These are phyloP conservation scores for Nitzschia palea DNA, from an alignment of 108 stramenopile genomes.

Conservation along the genomic window DNA sequence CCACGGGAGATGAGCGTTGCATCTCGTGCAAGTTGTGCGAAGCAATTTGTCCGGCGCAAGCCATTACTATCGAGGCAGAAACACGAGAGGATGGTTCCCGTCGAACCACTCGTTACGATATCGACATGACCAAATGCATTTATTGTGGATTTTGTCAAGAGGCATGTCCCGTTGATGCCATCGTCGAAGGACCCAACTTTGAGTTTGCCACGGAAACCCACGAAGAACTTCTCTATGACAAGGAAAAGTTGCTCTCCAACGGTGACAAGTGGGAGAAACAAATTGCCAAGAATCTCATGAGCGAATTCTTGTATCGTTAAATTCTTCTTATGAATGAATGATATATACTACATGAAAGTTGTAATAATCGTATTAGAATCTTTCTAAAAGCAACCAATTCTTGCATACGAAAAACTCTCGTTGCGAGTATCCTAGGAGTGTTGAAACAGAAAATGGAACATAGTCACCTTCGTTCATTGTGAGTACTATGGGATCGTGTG, in stretches of 20 bases:
- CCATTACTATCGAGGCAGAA: constrained; percentile 99
- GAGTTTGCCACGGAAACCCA: constrained; percentile 99
- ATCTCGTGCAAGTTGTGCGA: constrained; percentile 99
- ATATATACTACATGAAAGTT: too few relatives aligned
- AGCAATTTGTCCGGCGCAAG: constrained; percentile 99
- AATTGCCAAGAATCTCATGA: constrained; percentile 96
- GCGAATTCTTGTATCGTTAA: constrained; percentile 95
- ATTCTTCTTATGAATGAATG: too few relatives aligned
- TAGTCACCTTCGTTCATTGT: too few relatives aligned
- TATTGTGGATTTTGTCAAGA: constrained; percentile 99
- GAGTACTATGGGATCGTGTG: too few relatives aligned
- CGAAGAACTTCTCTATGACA: constrained; percentile 98
- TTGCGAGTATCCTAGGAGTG: too few relatives aligned
- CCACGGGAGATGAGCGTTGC: constrained; percentile 98
- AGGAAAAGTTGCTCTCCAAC: constrained; percentile 98
- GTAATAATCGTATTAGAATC: too few relatives aligned
- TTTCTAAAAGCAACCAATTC: too few relatives aligned
- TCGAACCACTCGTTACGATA: constrained; percentile 98
- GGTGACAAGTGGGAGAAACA: constrained; percentile 99
- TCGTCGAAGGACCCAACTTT: constrained; percentile 99
- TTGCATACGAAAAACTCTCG: too few relatives aligned
- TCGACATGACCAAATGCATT: constrained; percentile 99
- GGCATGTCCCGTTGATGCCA: constrained; percentile 98
- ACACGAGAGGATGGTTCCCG: constrained; percentile 93
- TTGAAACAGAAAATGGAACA: too few relatives aligned